Conservation (phyloP, 2,329 filamentous ascomycete genomes). For the Arthrobotrys pseudoclavata region DNA sequence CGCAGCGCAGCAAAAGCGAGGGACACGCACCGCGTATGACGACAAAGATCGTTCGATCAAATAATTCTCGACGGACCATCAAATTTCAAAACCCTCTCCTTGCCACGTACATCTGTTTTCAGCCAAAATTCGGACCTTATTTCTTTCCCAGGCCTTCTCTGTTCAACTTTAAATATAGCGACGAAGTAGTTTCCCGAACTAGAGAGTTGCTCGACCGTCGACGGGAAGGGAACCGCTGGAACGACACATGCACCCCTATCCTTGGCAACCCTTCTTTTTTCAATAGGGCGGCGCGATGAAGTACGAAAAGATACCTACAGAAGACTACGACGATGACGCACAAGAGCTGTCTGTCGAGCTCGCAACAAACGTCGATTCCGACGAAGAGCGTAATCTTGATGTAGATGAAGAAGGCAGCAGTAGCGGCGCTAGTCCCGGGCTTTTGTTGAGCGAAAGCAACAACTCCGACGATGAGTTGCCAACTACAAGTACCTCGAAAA, state of each 20-base stretch:
- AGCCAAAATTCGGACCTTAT: constrained; percentile 23
- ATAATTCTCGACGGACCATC: not conserved
- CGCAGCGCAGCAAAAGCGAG: constrained; percentile 29
- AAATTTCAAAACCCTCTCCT: not conserved
- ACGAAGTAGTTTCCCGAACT: constrained; percentile 1
- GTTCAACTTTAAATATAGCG: constrained; percentile 25
- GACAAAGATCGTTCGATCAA: constrained; percentile 53
- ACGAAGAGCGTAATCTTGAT: constrained; percentile 47
- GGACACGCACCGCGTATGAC: constrained; percentile 20
- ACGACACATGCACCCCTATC: constrained; percentile 46
- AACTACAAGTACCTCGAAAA: constrained; percentile 2
- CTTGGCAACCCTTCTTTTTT: constrained; percentile 16
- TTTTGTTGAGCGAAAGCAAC: constrained; percentile 11
- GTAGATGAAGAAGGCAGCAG: constrained; percentile 37
- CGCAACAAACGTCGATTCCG: constrained; percentile 54
- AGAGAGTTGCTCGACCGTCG: not conserved
- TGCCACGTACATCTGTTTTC: constrained; percentile 15
- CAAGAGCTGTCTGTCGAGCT: constrained; percentile 59
- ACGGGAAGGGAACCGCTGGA: constrained; percentile 24
- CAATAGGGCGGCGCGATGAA: constrained; percentile 27
- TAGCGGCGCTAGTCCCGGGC: constrained; percentile 9
- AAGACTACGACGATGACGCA: constrained; percentile 56
- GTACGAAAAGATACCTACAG: constrained; percentile 57
- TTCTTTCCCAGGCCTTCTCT: not conserved
- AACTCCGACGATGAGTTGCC: not conserved